Evolutionary conservation across 2,329 filamentous ascomycete genomes (phyloP).

Genomic region (Colletotrichum orchidophilum): DNA sequence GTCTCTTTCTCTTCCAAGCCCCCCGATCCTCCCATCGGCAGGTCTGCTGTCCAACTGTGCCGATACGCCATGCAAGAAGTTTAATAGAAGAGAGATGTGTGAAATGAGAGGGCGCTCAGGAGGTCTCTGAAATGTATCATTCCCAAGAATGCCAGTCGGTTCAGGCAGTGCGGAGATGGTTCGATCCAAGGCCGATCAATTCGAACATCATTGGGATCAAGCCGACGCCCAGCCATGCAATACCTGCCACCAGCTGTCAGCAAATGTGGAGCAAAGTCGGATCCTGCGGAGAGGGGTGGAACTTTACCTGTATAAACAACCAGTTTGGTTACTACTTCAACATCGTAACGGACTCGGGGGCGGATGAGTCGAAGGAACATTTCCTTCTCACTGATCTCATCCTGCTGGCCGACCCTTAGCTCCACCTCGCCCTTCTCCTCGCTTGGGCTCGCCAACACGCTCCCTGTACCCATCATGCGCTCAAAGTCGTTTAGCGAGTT

Average conservation of each 20-base stretch:
- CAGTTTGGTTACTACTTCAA: conserved; percentile 97
- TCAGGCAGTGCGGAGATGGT: conserved; percentile 42
- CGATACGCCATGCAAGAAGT: conserved; percentile 23
- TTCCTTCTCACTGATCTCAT: conserved; percentile 73
- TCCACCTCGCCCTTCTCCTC: conserved; percentile 47
- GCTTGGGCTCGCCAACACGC: conserved; percentile 49
- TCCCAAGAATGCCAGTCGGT: background rate
- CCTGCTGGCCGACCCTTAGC: conserved; percentile 51
- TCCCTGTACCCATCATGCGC: conserved; percentile 76
- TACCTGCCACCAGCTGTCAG: conserved; percentile 62
- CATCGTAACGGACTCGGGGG: conserved; percentile 92
- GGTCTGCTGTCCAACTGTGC: background rate
- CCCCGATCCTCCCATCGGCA: background rate
- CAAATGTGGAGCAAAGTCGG: background rate
- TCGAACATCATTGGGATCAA: conserved; percentile 79
- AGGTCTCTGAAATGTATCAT: background rate
- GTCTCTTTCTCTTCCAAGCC: background rate
- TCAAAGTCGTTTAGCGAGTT: conserved; percentile 71
- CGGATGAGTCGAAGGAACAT: conserved; percentile 87
- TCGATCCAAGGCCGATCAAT: conserved; percentile 60
- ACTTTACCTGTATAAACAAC: conserved; percentile 88
- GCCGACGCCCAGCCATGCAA: conserved; percentile 83
- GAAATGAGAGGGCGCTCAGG: background rate
- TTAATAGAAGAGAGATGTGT: background rate
- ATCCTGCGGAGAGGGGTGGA: conserved; percentile 23